Evolutionary conservation across 352 stramenopile genomes (phyloP), one percentile per base, ranked within the genome.

Genomic region (Phytophthora boehmeriae): DNA sequence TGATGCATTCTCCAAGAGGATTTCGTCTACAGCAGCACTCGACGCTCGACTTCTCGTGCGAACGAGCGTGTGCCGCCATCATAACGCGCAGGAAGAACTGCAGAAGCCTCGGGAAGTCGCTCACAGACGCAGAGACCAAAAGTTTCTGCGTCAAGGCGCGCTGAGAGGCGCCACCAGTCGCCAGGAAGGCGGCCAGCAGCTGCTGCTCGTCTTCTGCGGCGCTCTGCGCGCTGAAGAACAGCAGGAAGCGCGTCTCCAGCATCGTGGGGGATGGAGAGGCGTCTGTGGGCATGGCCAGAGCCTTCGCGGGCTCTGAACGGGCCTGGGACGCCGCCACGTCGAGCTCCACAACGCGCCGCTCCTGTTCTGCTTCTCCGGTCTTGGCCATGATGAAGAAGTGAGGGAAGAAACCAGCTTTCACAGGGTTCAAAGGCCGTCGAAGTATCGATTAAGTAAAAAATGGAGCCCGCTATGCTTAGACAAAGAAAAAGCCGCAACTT

Each of bases 11-110:
- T 0, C 78, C 27, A 11, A 65, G 23, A 4, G 65, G 66, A 54
- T 83, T 86, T 28, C 63, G 65, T 10, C 50, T 22, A 54, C 67
- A 90, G 1, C 52, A 54, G 28, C 76, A 13, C 4, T n/a, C 34
- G 25, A 8, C 25, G 6, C 25, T 30, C 3, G 6, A 30, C 6
- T 30, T 30, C 3, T 30, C 20, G 42, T 86, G 76, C 1, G 69
- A 78, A 5, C 35, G 23, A 2, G 54, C 54, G 46, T 92, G 83
- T 27, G 73, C 75, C 34, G 73, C 78, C 48, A 92, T 76, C 23
- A 89, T 58, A 4, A 88, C 66, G 49, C 83, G 79, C 45, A 88
- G 57, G 34, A 90, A 78, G 53, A 92, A 88, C 66, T 89, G 75
- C 22, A 92, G 59, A 16, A 92, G 68, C 23, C 41, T 54, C 8